Evolutionary conservation across 2,329 filamentous ascomycete species (phyloP), one percentile per base, ranked within the genome.

Genomic region (Dissoconium aciculare): DNA sequence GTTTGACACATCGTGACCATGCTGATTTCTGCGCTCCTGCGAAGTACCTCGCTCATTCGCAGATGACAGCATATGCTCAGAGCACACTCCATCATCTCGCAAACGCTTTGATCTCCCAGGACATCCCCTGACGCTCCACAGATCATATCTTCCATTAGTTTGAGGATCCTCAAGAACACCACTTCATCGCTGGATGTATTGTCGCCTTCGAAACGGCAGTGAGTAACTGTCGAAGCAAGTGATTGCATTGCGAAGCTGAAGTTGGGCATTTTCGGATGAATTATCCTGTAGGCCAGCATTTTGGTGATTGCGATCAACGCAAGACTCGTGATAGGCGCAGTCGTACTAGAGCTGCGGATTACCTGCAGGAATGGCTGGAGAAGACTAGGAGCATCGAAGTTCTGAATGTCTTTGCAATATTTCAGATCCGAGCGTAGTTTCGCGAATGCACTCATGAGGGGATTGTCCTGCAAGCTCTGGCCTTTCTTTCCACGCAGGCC

Each of bases 1-100:
- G 93, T 84, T 58, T 98, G 89, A 52, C 89, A 95, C 89, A 98
- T 98, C 43, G 83, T 82, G 27, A 95, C 82, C 85, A 98, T 94
- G 32, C 84, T 78, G 50, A 92, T 89, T 57, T 98, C 89, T 2
- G 89, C 89, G 12, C 85, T 92, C 40, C 85, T 71, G 40, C 87
- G 74, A 32, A 98, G 62, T 3, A 95, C 74, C 46, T 94, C 85
- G 6, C 85, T 94, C 38, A 95, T 74, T 33, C 87, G 74, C 33
- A 81, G 73, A 50, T 95, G 85, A 40, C 87, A 98, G 62, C 89
- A 98, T 64, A 98, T 95, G 50, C 84, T 93, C 42, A 98, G 59
- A 1, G 87, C 89, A 2, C 84, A 87, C 54, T 93, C 89, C 87
- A 98, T 95, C 84, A 98, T 95, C 54, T 94, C 84, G 53, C 91